A percentile compares a stretch with the other conserved stretches of the same genome.
phyloP scores from a whole-genome alignment of 352 stramenopile species.

The Phytophthora pistaciae region DNA sequence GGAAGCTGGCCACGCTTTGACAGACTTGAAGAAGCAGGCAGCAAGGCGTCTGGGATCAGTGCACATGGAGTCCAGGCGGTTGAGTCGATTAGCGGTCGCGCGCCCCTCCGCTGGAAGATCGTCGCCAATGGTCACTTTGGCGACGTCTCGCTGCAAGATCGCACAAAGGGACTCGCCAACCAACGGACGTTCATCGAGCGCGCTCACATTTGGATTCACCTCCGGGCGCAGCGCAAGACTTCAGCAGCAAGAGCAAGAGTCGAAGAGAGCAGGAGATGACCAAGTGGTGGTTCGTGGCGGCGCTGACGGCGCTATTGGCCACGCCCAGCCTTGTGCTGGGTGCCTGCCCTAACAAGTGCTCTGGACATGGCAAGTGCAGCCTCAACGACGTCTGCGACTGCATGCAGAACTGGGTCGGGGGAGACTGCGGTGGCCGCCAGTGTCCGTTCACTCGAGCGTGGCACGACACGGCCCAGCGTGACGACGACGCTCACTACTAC shows the following conservation, averaged over 20 bases:
- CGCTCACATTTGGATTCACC: constrained; percentile 30
- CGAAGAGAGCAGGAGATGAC: constrained; percentile 15
- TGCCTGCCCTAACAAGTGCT: constrained; percentile 73
- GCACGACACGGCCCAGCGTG: constrained; percentile 52
- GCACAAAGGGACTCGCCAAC: constrained; percentile 10
- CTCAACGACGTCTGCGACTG: constrained; percentile 71
- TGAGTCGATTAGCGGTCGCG: not conserved
- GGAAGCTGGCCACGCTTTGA: not conserved
- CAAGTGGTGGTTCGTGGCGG: constrained; percentile 46
- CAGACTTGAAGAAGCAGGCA: not conserved
- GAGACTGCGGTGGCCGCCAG: constrained; percentile 63
- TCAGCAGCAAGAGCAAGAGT: constrained; percentile 2
- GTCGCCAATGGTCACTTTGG: constrained; percentile 22
- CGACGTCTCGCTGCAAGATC: constrained; percentile 21
- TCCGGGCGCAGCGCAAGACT: constrained; percentile 4
- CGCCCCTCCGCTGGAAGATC: constrained; percentile 19
- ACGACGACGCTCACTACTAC: constrained; percentile 64
- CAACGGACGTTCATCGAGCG: not conserved
- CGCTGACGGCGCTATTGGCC: constrained; percentile 46
- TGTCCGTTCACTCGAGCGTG: constrained; percentile 68
- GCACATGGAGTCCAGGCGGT: not conserved
- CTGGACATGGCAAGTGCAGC: constrained; percentile 66
- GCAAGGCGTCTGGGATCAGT: not conserved
- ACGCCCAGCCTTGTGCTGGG: constrained; percentile 37
- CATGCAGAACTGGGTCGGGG: constrained; percentile 64